Conservation (phyloP, 495 filamentous ascomycete genomes). For the Penicillium daleae region DNA sequence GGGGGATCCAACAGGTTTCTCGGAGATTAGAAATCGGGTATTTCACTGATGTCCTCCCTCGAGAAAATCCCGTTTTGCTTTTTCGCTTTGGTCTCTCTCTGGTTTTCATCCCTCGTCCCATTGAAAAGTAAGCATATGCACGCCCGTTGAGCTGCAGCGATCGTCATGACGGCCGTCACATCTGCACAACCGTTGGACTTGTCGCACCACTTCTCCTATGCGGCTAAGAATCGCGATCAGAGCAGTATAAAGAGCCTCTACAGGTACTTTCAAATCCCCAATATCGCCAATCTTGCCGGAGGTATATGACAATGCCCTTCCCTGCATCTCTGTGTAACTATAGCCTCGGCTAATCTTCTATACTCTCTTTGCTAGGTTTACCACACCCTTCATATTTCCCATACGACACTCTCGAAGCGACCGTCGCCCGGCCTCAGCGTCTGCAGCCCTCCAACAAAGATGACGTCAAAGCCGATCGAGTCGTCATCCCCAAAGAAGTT, state of each 20-base stretch:
- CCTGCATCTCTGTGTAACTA: not conserved
- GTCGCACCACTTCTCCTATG: slow-evolving; percentile 73
- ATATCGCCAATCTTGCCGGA: slow-evolving; percentile 85
- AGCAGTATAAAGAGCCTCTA: slow-evolving; percentile 79
- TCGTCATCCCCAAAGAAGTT: slow-evolving; percentile 72
- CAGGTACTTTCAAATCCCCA: slow-evolving; percentile 80
- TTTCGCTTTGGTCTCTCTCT: not conserved
- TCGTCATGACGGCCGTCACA: slow-evolving; percentile 24
- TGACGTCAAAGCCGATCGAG: slow-evolving; percentile 46
- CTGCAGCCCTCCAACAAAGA: slow-evolving; percentile 67
- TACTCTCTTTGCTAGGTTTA: slow-evolving; percentile 56
- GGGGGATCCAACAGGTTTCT: slow-evolving; percentile 3
- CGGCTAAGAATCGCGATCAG: slow-evolving; percentile 62
- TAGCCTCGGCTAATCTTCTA: slow-evolving; percentile 4
- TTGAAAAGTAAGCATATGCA: slow-evolving; percentile 19
- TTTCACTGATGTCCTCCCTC: not conserved
- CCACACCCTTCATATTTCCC: slow-evolving; percentile 84
- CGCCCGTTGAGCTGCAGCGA: slow-evolving; percentile 28
- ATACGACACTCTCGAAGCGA: slow-evolving; percentile 87
- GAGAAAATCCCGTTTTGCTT: not conserved
- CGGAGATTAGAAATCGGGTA: slow-evolving; percentile 17
- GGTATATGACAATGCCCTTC: slow-evolving; percentile 52
- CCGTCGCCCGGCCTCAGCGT: slow-evolving; percentile 70
- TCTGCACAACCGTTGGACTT: slow-evolving; percentile 66
- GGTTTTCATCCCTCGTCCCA: not conserved